Percentiles rank a stretch among this genome's conserved stretches.
Conservation (phyloP, 2,329 filamentous ascomycete genomes). For the Epichloe elymi region DNA sequence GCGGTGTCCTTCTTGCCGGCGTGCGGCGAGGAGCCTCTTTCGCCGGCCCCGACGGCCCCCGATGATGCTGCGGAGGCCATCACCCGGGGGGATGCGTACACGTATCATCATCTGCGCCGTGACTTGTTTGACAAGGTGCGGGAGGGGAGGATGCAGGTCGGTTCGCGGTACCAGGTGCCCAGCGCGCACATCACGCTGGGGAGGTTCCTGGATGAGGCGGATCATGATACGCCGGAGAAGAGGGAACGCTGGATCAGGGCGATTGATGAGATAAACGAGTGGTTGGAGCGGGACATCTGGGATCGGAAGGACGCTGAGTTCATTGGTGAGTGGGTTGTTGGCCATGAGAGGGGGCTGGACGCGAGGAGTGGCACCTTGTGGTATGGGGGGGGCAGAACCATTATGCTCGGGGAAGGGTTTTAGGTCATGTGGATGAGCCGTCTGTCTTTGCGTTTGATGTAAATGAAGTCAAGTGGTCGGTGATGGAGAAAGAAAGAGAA, state of each 20-base stretch:
- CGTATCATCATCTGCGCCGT: slow-evolving; percentile 79
- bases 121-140: slow-evolving; percentile 56
- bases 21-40: slow-evolving; percentile 36
- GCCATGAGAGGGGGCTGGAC: slow-evolving; percentile 65
- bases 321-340: slow-evolving; percentile 71
- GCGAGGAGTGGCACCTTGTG: slow-evolving; percentile 63
- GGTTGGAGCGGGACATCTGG: slow-evolving; percentile 62
- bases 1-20: slow-evolving; percentile 81
- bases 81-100: slow-evolving; percentile 52
- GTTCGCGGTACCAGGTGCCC: slow-evolving; percentile 74
- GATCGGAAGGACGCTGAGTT: slow-evolving; percentile 30
- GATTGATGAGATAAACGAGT: slow-evolving; percentile 66
- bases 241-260: slow-evolving; percentile 52
- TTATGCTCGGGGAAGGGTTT: slow-evolving; percentile 50
- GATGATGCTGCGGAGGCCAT: slow-evolving; percentile 19
- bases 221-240: slow-evolving; percentile 45
- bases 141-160: slow-evolving; percentile 55
- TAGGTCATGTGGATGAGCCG: slow-evolving; percentile 14
- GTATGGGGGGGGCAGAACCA: slow-evolving; percentile 72
- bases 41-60: slow-evolving; percentile 26
- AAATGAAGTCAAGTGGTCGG: neutral
- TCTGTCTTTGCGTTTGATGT: neutral
- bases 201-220: slow-evolving; percentile 58
- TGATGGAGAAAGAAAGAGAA: too few species aligned
- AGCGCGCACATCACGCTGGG: slow-evolving; percentile 83